Evolutionary conservation across 371 early-diverging fungal species (phyloP).

Genomic region (Funneliformis caledonium): DNA sequence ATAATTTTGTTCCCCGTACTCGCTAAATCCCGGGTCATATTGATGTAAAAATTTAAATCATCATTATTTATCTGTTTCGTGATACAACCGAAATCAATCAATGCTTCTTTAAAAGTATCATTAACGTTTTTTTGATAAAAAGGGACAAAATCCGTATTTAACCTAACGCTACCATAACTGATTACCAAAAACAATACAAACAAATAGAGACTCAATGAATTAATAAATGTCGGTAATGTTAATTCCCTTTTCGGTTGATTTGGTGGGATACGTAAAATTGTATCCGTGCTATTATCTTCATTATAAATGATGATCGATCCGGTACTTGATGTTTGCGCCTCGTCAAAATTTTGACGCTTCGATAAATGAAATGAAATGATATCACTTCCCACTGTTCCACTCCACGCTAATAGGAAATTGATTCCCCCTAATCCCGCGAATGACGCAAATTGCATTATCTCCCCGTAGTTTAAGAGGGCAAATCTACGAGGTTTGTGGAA

Average conservation of each 20-base stretch:
- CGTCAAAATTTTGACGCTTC: not conserved
- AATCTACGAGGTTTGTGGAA: not conserved
- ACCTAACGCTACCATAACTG: constrained; percentile 22
- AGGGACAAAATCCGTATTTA: not conserved
- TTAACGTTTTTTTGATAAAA: constrained; percentile 26
- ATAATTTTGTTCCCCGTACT: constrained; percentile 5
- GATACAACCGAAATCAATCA: constrained; percentile 15
- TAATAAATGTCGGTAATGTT: not conserved
- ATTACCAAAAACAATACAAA: constrained; percentile 4
- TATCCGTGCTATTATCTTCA: constrained; percentile 3
- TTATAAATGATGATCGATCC: not conserved
- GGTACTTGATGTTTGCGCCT: not conserved
- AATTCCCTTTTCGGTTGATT: not conserved
- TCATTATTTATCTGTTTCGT: not conserved
- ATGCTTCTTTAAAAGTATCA: not conserved
- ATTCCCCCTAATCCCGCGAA: constrained; percentile 28
- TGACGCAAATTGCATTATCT: constrained; percentile 22
- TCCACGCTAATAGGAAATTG: constrained; percentile 28
- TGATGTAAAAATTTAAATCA: not conserved
- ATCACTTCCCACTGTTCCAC: constrained; percentile 14
- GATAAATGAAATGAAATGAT: not conserved
- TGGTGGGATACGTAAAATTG: not conserved
- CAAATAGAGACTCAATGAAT: constrained; percentile 9
- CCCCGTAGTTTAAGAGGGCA: not conserved
- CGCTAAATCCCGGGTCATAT: constrained; percentile 12